Base-by-base conservation (phyloP, 31 red algal genomes). In the Odonthalia washingtoniensis region DNA sequence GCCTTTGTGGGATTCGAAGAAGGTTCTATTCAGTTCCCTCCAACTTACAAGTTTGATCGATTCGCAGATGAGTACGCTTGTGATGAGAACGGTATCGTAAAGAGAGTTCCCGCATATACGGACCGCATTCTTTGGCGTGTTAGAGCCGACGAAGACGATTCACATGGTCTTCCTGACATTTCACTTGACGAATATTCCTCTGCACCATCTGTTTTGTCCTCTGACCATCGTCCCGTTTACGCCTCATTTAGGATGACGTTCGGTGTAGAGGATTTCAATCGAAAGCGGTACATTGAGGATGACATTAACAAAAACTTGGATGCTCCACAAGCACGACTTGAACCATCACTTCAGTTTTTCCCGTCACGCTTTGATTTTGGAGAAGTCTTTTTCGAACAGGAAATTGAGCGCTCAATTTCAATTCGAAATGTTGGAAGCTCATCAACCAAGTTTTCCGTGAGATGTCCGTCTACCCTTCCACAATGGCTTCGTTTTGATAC, bases 161-260 rank as follows among this genome's bases (percentile, higher is more conserved):
- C 9, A 38, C 16, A 70, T n/a, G 60, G 89, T 57, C 12, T 57
- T 57, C 49, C 49, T 21, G 49, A 57, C 49, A 57, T 57, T 57
- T 21, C 12, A 9, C 49, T 57, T 21, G 49, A 57, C 9, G 49
- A 57, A 21, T 57, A 57, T 21, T 57, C 49, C 49, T 57, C 49
- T 57, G 49, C 49, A 14, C 49, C 9, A 28, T 27, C 66, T 34
- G 66, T 70, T 70, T 34, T 70, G 16, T 87, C 81, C 14, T 99
- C 97, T 30, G 97, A 99, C 46, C 97, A 99, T 85, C 88, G 94
- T 17, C 94, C 97, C 0, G 97, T 99, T 18, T 90, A 84, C 37
- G 91, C 91, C 16, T 62, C 85, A 1, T 96, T 99, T 75, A 40
- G 60, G 32, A 93, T 96, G 69, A 83, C 41, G 17, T 90, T 98